Evolutionary conservation across 176 grass and related monocot genomes (phyloP), one percentile per base, ranked within the genome.

Genomic region (Ampelocalamus luodianensis): DNA sequence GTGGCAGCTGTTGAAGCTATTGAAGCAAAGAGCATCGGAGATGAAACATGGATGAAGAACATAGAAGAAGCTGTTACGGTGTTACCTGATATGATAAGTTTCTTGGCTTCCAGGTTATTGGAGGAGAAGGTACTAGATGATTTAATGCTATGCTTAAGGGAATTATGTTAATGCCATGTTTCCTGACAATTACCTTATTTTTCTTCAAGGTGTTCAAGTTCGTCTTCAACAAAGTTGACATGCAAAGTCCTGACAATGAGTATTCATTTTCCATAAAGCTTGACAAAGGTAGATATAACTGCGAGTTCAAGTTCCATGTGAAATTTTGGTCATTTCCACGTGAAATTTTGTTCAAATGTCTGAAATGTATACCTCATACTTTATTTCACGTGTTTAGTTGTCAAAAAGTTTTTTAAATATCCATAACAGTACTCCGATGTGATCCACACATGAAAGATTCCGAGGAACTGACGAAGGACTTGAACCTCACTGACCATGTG

Each of bases 151-250:
- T 53, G 22, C 5, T 65, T 38, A 48, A 54, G 3, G 17, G 22
- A 72, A 56, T 54, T 58, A 46, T 6, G 20, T 53, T 45, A 27
- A 56, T 53, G 3, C 17, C 22, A 70, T 77, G 11, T 81, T 81
- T 54, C n/a, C 24, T 89, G 44, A 78, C 40, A 80, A 63, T 69
- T 44, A 44, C 49, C 39, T 2, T 66, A 10, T 63, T 85, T 70
- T 82, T 18, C 18, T n/a, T 70, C 13, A 92, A 95, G 96, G 80
- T 34, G 85, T 92, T 92, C 48, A 95, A 73, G 65, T 98, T 98
- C n/a, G 43, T 95, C 60, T 98, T 92, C 60, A 66, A 87, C 86
- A 95, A 94, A 77, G 68, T 98, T 82, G 85, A 93, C 78, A n/a
- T 22, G 37, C 86, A 53, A 51, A 62, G 38, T 77, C 87, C 84